Percentiles rank a stretch among this genome's conserved stretches.
Evolutionary conservation across 2,329 filamentous ascomycete species (phyloP).

Genomic region (Neobulgaria alba): DNA sequence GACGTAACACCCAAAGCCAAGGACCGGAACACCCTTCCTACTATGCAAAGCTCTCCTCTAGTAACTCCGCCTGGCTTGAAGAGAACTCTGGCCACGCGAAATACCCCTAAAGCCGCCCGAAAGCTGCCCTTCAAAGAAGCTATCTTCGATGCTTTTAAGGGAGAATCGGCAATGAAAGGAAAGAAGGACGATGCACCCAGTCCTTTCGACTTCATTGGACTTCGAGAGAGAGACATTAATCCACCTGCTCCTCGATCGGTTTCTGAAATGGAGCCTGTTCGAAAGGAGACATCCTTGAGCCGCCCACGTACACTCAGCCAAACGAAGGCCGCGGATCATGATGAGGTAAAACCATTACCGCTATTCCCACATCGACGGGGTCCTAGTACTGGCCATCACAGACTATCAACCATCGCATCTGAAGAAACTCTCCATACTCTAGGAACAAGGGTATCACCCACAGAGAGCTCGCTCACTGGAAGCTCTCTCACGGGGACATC

Average conservation of each 20-base stretch:
- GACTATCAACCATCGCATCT: conserved; percentile 27
- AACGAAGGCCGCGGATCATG: background rate
- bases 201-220: conserved; percentile 18
- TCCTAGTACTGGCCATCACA: conserved; percentile 20
- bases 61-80: conserved; percentile 35
- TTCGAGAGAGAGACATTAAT: conserved; percentile 18
- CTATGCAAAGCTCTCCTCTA: conserved; percentile 18
- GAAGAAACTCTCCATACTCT: conserved; percentile 21
- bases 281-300: conserved; percentile 1
- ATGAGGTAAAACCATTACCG: conserved; percentile 8
- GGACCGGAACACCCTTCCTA: conserved; percentile 24
- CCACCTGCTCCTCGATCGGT: background rate
- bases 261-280: conserved; percentile 6
- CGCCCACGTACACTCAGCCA: conserved; percentile 3
- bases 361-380: conserved; percentile 13
- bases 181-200: conserved; percentile 16
- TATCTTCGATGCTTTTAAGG: conserved; percentile 53
- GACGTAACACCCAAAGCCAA: conserved; percentile 8
- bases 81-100: conserved; percentile 48
- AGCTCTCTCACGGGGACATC: background rate
- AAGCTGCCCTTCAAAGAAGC: conserved; percentile 49
- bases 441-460: conserved; percentile 7
- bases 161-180: conserved; percentile 40
- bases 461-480: conserved; percentile 3
- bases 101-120: conserved; percentile 36